Evolutionary conservation across 306 rosid species (phyloP), one percentile per base, ranked within the genome.

Genomic region (Lathyrus aphaca): DNA sequence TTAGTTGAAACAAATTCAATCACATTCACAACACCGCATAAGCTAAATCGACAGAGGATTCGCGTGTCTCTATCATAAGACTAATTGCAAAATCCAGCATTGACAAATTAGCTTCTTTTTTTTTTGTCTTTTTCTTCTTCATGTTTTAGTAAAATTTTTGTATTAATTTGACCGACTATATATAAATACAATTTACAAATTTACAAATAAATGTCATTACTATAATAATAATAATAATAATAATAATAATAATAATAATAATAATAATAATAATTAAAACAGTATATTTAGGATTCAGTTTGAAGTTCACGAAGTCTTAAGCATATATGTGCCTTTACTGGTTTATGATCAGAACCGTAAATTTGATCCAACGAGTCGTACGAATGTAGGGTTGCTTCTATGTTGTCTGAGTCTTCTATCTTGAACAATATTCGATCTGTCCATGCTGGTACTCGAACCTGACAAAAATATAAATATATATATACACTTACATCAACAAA

Each of bases 371-470:
- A 65, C 10, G 96, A 85, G 43, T 85, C 87, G 6, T 88, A 82
- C 0, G 85, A 85, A 73, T 79, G 84, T 10, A 88, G 50, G 0
- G 82, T 82, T 53, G 81, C 93, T 29, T 82, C 79, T 17, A 85
- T 69, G 3, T 77, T 71, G 29, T 82, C 55, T 17, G 50, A 39
- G 11, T 83, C 86, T 51, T 83, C 77, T 10, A 78, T 69, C 79
- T 82, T 87, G 83, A 83, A 88, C 64, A 91, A 70, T 67, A 91
- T 82, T 16, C 91, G 84, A 57, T 88, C 88, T 16, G 96, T 91
- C 91, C 93, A 87, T 0, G 91, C 82, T 44, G 96, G 97, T 2
- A 88, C 93, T 76, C 96, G 75, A 44, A 85, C 87, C 89, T 84
- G 78, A 1, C 42, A 60, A 60, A 50, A n/a, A n/a, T n/a, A n/a